Conservation (phyloP, 257 asterid genomes). For the Agastache rugosa region DNA sequence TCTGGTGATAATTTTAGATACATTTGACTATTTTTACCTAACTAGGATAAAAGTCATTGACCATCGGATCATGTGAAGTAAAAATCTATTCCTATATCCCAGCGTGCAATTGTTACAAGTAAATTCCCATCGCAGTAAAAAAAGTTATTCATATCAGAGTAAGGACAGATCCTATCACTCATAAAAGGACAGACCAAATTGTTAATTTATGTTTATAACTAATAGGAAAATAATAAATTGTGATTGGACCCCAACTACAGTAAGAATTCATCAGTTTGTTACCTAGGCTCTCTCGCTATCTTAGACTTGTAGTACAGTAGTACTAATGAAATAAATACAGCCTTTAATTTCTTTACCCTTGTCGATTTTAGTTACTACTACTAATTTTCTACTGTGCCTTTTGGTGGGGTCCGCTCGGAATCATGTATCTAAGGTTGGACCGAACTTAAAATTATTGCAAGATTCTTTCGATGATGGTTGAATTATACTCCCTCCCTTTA, state of each 20-base stretch:
- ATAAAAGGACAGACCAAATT: neutral
- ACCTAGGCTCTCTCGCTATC: slow-evolving; percentile 1
- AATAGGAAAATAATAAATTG: neutral
- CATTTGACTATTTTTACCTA: too few relatives aligned
- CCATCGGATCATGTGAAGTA: too few relatives aligned
- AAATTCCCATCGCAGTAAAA: too few relatives aligned
- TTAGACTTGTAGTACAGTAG: neutral
- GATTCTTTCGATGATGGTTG: too few relatives aligned
- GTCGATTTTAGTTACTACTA: neutral
- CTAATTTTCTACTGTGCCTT: neutral
- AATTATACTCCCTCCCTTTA: too few relatives aligned
- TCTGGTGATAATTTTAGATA: too few relatives aligned
- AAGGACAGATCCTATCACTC: neutral
- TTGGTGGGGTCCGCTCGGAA: neutral
- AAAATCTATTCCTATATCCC: too few relatives aligned
- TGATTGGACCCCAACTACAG: slow-evolving; percentile 1
- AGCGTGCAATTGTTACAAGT: too few relatives aligned
- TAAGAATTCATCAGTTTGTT: neutral
- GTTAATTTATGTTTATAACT: neutral
- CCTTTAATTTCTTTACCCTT: neutral
- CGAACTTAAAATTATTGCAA: neutral
- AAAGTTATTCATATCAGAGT: neutral
- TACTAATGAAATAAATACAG: neutral
- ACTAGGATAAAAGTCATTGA: too few relatives aligned
- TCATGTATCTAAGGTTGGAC: too few relatives aligned